Base-by-base conservation (phyloP, 495 filamentous ascomycete species). In the Neurospora intermedia region DNA sequence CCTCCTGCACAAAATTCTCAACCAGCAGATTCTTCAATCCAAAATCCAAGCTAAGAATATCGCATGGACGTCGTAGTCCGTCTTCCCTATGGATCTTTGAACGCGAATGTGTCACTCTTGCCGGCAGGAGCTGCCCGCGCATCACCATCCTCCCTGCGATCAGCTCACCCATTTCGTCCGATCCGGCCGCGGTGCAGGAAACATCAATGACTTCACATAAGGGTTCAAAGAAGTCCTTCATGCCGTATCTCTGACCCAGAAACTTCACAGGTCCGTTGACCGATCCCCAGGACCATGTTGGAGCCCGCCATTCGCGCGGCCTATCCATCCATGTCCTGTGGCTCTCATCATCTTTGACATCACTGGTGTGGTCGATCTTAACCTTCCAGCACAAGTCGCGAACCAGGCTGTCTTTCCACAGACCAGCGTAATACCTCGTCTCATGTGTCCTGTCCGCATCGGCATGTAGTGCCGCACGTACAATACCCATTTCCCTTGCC, bases 201-300 rank as follows among this genome's bases (percentile, higher is more conserved):
- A 71, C 76, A 20, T 71, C 43, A 0, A 73, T 20, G 8, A 78
- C 59, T 59, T 73, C 72, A 15, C 75, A 76, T n/a, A 6, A 16
- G 13, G 69, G 7, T 48, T 48, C 4, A 0, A 75, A 27, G 43
- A 75, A 71, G 6, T 69, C 35, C 11, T 35, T 46, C 0, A 9
- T 13, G 1, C 2, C 27, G 9, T 27, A 13, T 54, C 2, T 3
- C 20, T 54, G 46, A 0, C 23, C 16, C 15, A 75, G 15, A 16
- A 76, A 78, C 0, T 48, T 11, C 0, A 78, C 71, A 10, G 75
- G 69, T 38, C 13, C 70, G n/a, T 23, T n/a, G 11, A 72, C 72
- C 1, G 59, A 31, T 0, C 71, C 76, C 76, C 76, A 78, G n/a
- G 75, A 77, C 76, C 77, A 78, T 59, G 77, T 74, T 38, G 77